phyloP scores from a whole-genome alignment of 176 grass and related monocot species.

The Carex pumila region DNA sequence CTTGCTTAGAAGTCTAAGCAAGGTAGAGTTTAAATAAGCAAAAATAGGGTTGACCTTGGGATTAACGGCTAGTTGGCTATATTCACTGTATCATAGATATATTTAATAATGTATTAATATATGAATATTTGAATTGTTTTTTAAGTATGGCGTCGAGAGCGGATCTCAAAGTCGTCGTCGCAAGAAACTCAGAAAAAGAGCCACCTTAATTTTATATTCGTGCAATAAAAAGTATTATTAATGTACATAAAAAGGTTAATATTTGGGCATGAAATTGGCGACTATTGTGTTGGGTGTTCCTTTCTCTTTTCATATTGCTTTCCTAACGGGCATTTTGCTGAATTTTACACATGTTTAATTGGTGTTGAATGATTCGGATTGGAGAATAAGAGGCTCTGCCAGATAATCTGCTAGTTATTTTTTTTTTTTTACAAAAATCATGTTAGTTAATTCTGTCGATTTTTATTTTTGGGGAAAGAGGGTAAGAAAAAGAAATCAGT shows the following conservation, averaged over 20 bases:
- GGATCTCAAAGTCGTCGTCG: neutral
- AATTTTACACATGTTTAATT: neutral
- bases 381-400: no score
- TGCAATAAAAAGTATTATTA: no score
- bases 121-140: neutral
- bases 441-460: no score
- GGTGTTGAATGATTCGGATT: neutral
- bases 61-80: slow-evolving; percentile 7
- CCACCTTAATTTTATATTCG: neutral
- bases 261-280: neutral
- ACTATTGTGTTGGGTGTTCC: neutral
- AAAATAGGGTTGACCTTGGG: slow-evolving; percentile 11
- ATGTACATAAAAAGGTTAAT: neutral
- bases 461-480: no score
- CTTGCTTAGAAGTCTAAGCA: neutral
- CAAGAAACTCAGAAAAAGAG: neutral
- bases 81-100: slow-evolving; percentile 1
- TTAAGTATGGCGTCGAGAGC: neutral
- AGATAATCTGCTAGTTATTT: no score
- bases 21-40: neutral
- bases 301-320: neutral
- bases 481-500: no score
- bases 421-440: no score
- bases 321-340: neutral
- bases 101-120: neutral